These are phyloP conservation scores for Phaffia australis DNA, from an alignment of 768 basidiomycete genomes.

Conservation along the genomic window DNA sequence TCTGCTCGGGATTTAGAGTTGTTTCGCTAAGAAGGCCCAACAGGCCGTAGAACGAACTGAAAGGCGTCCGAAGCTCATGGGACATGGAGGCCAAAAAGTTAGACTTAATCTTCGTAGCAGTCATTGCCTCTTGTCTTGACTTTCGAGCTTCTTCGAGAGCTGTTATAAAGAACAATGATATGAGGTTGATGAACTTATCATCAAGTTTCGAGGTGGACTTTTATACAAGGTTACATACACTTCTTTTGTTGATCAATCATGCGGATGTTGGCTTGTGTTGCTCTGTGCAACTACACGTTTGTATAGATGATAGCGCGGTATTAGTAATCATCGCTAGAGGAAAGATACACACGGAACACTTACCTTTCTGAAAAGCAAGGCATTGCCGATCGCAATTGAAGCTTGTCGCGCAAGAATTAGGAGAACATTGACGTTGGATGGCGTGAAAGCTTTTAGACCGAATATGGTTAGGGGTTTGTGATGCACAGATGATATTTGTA, in stretches of 20 bases:
- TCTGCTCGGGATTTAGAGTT: conserved; percentile 30
- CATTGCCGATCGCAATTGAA: conserved; percentile 58
- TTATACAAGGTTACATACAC: no score
- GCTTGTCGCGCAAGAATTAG: conserved; percentile 18
- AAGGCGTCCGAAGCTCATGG: conserved; percentile 65
- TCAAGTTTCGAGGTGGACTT: no score
- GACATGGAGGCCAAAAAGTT: conserved; percentile 29
- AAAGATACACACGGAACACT: no score
- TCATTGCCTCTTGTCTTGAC: conserved; percentile 61
- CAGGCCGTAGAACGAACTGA: conserved; percentile 67
- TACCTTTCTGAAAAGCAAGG: conserved; percentile 50
- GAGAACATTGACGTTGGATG: conserved; percentile 49
- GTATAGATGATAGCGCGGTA: no score
- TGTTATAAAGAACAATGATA: no score
- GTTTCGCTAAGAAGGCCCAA: conserved; percentile 63
- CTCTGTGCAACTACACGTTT: conserved; percentile 51
- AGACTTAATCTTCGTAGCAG: conserved; percentile 53
- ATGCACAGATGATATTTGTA: no score
- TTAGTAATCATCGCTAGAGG: no score
- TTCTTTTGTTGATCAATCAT: conserved; percentile 64
- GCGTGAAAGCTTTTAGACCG: conserved; percentile 47
- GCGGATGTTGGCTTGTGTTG: conserved; percentile 61
- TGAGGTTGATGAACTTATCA: no score
- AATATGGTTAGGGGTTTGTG: no score
- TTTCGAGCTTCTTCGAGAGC: conserved; percentile 59